Evolutionary conservation across 306 rosid species (phyloP).

Genomic region (Adenanthera pavonina): DNA sequence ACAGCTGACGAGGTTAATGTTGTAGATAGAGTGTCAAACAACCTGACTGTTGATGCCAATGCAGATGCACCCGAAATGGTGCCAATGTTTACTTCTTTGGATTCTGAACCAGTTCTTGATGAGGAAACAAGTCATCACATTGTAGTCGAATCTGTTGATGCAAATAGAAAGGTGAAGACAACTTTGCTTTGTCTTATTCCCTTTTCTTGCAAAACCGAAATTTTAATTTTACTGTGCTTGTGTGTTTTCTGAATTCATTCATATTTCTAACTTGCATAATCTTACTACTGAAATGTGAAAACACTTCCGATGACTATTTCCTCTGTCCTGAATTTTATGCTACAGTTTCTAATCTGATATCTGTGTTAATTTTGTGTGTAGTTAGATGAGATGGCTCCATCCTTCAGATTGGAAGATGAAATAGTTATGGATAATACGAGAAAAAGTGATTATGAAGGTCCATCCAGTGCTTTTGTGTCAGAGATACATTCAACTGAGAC

Average conservation of each 20-base stretch:
- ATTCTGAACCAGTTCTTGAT: conserved; percentile 32
- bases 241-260: conserved; percentile 26
- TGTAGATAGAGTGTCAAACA: conserved; percentile 27
- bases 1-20: conserved; percentile 41
- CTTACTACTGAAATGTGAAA: conserved; percentile 7
- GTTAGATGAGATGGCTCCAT: conserved; percentile 44
- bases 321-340: neutral
- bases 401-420: conserved; percentile 47
- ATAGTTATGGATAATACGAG: conserved; percentile 12
- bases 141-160: conserved; percentile 41
- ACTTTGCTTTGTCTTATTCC: conserved; percentile 42
- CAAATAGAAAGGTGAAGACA: conserved; percentile 38
- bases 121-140: conserved; percentile 38
- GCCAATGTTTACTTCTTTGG: conserved; percentile 25
- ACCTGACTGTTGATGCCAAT: conserved; percentile 1
- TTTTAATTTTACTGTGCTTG: conserved; percentile 8
- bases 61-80: conserved; percentile 24
- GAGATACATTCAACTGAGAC: conserved; percentile 44
- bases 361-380: conserved; percentile 38
- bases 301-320: neutral
- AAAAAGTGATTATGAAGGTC: conserved; percentile 39
- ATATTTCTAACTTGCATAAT: conserved; percentile 12
- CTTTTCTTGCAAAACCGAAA: conserved; percentile 12
- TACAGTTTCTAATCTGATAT: conserved; percentile 37
- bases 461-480: conserved; percentile 33